phyloP scores from a whole-genome alignment of 1,284 basidiomycete genomes.

The Neonothopanus nambi region DNA sequence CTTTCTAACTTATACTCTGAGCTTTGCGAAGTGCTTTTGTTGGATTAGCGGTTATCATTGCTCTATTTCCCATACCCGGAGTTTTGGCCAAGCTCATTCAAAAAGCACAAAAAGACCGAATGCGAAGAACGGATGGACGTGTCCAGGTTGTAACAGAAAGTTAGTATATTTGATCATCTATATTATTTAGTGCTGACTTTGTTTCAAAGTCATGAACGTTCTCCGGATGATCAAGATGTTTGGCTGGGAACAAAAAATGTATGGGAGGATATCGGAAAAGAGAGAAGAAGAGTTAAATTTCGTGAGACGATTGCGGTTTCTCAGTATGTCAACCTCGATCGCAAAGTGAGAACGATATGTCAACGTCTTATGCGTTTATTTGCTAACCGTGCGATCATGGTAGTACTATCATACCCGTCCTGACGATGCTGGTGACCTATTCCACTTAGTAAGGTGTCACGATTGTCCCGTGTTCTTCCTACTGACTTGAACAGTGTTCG shows the following conservation, averaged over 20 bases:
- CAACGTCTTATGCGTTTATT: too few species aligned
- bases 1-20: too few species aligned
- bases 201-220: conserved; percentile 39
- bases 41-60: conserved; percentile 53
- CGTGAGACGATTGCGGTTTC: conserved; percentile 42
- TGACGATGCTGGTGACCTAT: conserved; percentile 72
- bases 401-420: conserved; percentile 63
- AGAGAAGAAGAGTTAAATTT: conserved; percentile 54
- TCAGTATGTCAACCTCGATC: background rate
- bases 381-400: too few species aligned
- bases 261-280: conserved; percentile 48
- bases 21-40: conserved; percentile 52
- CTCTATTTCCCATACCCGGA: conserved; percentile 54
- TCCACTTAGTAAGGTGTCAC: conserved; percentile 54
- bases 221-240: conserved; percentile 71
- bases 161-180: conserved; percentile 22
- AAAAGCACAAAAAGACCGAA: conserved; percentile 28
- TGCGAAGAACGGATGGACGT: conserved; percentile 44
- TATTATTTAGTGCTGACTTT: background rate
- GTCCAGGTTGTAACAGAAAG: conserved; percentile 56
- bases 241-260: conserved; percentile 63
- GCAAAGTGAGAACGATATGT: too few species aligned
- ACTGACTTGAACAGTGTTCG: background rate
- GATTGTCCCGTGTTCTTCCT: too few species aligned
- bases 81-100: conserved; percentile 39